A percentile compares a stretch with the other conserved stretches of the same genome.
These are phyloP conservation scores for Podospora sp. DNA, from an alignment of 495 filamentous ascomycete species.

Conservation along the genomic window DNA sequence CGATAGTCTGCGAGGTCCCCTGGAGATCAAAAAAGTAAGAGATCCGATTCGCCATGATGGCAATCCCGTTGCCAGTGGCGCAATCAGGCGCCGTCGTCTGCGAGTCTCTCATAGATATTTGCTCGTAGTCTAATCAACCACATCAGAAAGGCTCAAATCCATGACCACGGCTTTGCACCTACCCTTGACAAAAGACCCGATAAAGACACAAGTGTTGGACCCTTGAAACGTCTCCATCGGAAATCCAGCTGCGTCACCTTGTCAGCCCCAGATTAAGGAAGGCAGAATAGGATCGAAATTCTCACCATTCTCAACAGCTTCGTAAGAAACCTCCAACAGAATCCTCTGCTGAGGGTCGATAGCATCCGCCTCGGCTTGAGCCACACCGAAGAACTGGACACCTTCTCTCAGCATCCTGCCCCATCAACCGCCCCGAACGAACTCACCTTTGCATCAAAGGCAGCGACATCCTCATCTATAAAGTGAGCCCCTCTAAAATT, in stretches of 20 bases:
- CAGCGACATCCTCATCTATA: slow-evolving; percentile 46
- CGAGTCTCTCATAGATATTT: slow-evolving; percentile 33
- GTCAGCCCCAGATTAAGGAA: neutral
- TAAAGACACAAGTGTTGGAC: slow-evolving; percentile 32
- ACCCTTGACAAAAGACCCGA: slow-evolving; percentile 41
- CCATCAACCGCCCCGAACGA: neutral
- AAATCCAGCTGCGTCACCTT: slow-evolving; percentile 60
- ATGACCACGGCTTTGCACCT: slow-evolving; percentile 3
- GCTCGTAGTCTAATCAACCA: slow-evolving; percentile 36
- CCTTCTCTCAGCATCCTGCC: no score
- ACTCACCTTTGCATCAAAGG: slow-evolving; percentile 46
- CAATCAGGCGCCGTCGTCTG: slow-evolving; percentile 44
- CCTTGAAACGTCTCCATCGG: slow-evolving; percentile 17
- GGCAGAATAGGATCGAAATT: slow-evolving; percentile 32
- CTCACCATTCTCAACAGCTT: slow-evolving; percentile 69
- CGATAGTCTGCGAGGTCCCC: slow-evolving; percentile 47
- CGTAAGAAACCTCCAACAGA: slow-evolving; percentile 74
- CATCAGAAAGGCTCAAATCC: slow-evolving; percentile 13
- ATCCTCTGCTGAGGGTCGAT: slow-evolving; percentile 76
- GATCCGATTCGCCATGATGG: slow-evolving; percentile 52
- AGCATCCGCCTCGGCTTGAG: slow-evolving; percentile 58
- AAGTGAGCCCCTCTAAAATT: slow-evolving; percentile 37
- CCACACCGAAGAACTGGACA: slow-evolving; percentile 60
- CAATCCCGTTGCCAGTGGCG: slow-evolving; percentile 32
- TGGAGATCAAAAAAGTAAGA: slow-evolving; percentile 53